Evolutionary conservation across 1,284 basidiomycete genomes (phyloP).

Genomic region (Ustilago nuda): DNA sequence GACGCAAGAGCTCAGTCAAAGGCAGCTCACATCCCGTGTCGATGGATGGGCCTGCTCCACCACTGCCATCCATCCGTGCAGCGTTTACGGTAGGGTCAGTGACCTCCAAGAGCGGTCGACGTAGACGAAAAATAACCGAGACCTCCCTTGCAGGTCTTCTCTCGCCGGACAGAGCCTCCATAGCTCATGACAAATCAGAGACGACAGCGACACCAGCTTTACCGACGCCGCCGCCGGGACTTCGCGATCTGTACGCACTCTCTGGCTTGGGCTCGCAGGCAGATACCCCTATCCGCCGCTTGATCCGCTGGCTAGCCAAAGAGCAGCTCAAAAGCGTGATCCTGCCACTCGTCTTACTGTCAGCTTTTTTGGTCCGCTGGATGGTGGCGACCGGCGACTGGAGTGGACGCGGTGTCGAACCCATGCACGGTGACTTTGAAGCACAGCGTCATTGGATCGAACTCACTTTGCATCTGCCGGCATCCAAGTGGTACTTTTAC

Average conservation of each 20-base stretch:
- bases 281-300: conserved; percentile 55
- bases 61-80: conserved; percentile 19
- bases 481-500: conserved; percentile 84
- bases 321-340: conserved; percentile 44
- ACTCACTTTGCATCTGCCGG: conserved; percentile 80
- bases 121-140: conserved; percentile 22
- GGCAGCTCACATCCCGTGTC: conserved; percentile 27
- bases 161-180: conserved; percentile 15
- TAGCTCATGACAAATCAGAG: conserved; percentile 6
- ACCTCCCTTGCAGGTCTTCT: conserved; percentile 23
- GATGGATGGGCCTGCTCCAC: conserved; percentile 29
- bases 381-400: conserved; percentile 54
- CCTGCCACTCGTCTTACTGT: conserved; percentile 29
- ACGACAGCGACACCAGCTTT: not conserved
- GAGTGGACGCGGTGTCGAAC: conserved; percentile 78
- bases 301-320: conserved; percentile 59
- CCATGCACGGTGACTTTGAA: conserved; percentile 91
- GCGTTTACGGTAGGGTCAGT: conserved; percentile 26
- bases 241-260: conserved; percentile 35
- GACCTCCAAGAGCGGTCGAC: conserved; percentile 29
- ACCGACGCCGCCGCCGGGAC: conserved; percentile 9
- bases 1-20: conserved; percentile 37
- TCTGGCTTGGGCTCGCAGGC: conserved; percentile 37
- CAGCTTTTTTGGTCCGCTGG: conserved; percentile 49
- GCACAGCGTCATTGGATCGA: conserved; percentile 96